Percentiles rank a stretch among this genome's conserved stretches.
Conservation (phyloP, 768 basidiomycete species). For the Hysterangium stoloniferum region DNA sequence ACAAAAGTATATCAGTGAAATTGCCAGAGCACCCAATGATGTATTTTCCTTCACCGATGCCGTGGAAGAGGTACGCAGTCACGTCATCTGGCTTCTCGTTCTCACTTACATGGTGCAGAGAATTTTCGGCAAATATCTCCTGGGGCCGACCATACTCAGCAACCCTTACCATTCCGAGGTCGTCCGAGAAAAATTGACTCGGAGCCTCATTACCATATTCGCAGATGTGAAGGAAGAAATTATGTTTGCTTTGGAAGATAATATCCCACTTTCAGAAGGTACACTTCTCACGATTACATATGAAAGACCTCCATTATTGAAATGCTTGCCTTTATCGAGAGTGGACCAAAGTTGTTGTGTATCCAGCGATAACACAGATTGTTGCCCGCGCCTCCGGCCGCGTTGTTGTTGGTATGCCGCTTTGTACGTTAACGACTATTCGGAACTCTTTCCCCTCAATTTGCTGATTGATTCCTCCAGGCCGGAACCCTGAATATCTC, state of each 20-base stretch:
- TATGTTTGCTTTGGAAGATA: slow-evolving; percentile 29
- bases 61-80: slow-evolving; percentile 25
- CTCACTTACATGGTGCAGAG: slow-evolving; percentile 19
- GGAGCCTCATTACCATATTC: slow-evolving; percentile 31
- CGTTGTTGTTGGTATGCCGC: not conserved
- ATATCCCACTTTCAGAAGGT: slow-evolving; percentile 22
- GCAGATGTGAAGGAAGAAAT: slow-evolving; percentile 41
- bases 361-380: not conserved
- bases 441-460: not conserved
- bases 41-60: slow-evolving; percentile 28
- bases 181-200: slow-evolving; percentile 24
- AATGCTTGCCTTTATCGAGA: not conserved
- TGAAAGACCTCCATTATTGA: not conserved
- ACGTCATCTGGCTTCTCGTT: not conserved
- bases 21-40: slow-evolving; percentile 35
- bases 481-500: not conserved
- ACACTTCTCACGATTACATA: not conserved
- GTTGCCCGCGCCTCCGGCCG: not conserved
- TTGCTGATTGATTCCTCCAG: not conserved
- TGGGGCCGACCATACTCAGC: slow-evolving; percentile 25
- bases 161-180: slow-evolving; percentile 26
- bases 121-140: slow-evolving; percentile 30
- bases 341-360: not conserved
- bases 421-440: not conserved
- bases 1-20: slow-evolving; percentile 36